Evolutionary conservation across 805 yeast species (phyloP).

Genomic region (Kockiozyma suomiensis): DNA sequence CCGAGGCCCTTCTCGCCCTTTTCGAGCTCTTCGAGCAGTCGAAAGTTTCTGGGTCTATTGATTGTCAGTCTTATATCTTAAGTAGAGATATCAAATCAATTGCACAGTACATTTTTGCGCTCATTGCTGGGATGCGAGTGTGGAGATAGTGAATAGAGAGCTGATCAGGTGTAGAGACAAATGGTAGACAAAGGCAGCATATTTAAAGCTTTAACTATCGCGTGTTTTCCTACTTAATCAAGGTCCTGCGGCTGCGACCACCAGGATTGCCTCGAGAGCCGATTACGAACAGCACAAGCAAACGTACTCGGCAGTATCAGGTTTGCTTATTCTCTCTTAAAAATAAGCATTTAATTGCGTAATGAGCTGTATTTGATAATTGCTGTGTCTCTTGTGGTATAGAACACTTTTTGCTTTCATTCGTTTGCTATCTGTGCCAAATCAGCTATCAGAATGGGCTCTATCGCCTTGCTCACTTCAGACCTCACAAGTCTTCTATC

Average conservation of each 20-base stretch:
- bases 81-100: background rate
- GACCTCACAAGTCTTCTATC: conserved; percentile 65
- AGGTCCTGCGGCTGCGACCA: background rate
- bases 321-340: too few relatives aligned
- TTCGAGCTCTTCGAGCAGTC: conserved; percentile 92
- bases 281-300: background rate
- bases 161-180: background rate
- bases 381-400: too few relatives aligned
- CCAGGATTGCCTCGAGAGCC: too few relatives aligned
- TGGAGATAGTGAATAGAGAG: background rate
- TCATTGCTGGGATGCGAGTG: conserved; percentile 12
- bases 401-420: too few relatives aligned
- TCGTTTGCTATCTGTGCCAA: background rate
- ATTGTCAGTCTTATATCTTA: background rate
- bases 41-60: conserved; percentile 80
- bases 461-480: conserved; percentile 52
- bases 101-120: conserved; percentile 29
- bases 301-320: too few relatives aligned
- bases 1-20: conserved; percentile 98
- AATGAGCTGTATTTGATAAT: background rate
- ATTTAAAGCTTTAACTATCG: too few relatives aligned
- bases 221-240: too few relatives aligned
- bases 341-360: background rate
- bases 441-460: conserved; percentile 43
- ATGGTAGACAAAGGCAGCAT: too few relatives aligned